Base-by-base conservation (phyloP, 148 eudicot species). In the Rhododendron kiyosumense region DNA sequence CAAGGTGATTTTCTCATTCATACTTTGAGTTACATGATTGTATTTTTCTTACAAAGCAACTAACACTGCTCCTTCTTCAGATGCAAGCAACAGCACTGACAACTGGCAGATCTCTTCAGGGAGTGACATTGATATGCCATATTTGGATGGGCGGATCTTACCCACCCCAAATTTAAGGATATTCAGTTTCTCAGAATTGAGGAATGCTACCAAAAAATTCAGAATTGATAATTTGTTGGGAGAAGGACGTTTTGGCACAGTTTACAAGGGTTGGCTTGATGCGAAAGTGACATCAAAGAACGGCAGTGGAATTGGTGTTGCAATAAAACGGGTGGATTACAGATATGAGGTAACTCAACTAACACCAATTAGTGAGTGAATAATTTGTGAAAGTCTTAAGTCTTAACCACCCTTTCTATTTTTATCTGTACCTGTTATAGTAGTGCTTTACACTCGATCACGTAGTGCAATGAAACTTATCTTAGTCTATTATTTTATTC, bases 31-130 rank as follows among this genome's bases (percentile, higher is more conserved):
- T 65, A 0, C 71, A 9, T n/a, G 11, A 13, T 17, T 65, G 30
- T 65, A 24, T 65, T 20, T 59, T 59, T 61, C 67, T 24, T 20
- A 61, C 22, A 22, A 7, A 18, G 30, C 32, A 65, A n/a, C 13
- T 3, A 65, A n/a, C 71, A 8, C 28, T 10, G 3, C n/a, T 61
- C 69, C 69, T 61, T 36, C 3, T 36, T 61, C 69, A 61, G 69
- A 22, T 61, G 69, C 24, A 22, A 61, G 69, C 69, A 61, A 61
- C 9, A 24, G 24, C 26, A 24, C 38, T 36, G 38, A 3, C 38
- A 36, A 2, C 84, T 93, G 95, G 86, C 91, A 51, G 43, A 94
- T 91, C 81, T 90, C 93, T 30, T 89, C 81, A 34, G 85, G 87
- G 7, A 88, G 94, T 59, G 89, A 88, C 38, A 81, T 90, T 26